Evolutionary conservation across 2,329 filamentous ascomycete genomes (phyloP), one percentile per base, ranked within the genome.

Genomic region (Epichloe hybrida): DNA sequence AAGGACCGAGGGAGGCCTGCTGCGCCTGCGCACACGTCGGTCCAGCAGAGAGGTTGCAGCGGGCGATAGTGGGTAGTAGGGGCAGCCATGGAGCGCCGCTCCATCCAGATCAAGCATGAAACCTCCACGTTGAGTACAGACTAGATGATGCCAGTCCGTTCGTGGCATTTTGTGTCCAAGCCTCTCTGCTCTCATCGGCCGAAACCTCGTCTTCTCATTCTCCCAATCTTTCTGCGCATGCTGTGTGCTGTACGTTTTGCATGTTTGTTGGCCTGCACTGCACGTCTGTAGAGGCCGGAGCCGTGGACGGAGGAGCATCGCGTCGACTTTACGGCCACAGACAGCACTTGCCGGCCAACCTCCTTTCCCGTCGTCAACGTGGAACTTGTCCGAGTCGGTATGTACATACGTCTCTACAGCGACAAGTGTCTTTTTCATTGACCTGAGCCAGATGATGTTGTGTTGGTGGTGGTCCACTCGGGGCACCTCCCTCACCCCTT

Each of bases 391-490:
- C 9, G 27, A 8, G 27, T 31, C 27, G 27, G 27, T 4, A 31
- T 31, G 27, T 31, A 31, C 27, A 17, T 20, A 8, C 23, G 23
- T 27, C 23, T 27, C 35, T 38, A 20, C 35, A 12, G 17, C 45
- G 35, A 20, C 34, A 17, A 3, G 13, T 37, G 20, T 38, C 50
- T 37, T 39, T n/a, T 15, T 43, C 3, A 31, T 31, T 31, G 27
- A 9, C 27, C 27, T 31, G 27, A 31, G 27, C 27, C 23, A 31
- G 27, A 31, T 31, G 27, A 31, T 31, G 27, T 46, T 46, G 12
- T 11, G 47, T 54, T 46, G 48, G 36, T 44, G 40, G 47, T 50
- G 23, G 23, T 3, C 54, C 46, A 45, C 53, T 53, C 46, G 52
- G 53, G 49, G 47, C 42, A 46, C 36, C 46, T 50, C 7, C 23